Conservation (phyloP, 768 basidiomycete species). For the Pisolithus marmoratus region DNA sequence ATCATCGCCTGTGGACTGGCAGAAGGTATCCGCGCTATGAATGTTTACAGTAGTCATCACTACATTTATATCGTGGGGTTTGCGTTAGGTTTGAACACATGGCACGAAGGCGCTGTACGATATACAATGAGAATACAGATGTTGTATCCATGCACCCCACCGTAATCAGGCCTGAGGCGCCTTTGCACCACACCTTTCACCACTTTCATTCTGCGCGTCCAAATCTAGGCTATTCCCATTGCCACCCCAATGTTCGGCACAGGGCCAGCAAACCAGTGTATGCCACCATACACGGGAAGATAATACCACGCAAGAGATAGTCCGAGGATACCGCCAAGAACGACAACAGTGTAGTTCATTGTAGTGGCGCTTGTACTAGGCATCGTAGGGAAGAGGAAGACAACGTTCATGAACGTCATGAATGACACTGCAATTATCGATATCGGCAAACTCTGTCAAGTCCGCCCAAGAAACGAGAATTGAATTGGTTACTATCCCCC, state of each 20-base stretch:
- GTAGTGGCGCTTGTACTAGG: conserved; percentile 16
- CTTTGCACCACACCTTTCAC: neutral
- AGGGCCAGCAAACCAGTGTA: conserved; percentile 31
- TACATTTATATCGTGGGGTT: neutral
- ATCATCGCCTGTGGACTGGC: conserved; percentile 19
- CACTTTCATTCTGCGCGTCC: neutral
- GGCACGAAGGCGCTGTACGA: neutral
- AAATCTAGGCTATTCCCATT: neutral
- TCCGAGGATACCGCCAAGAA: conserved; percentile 26
- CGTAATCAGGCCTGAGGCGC: too few relatives aligned
- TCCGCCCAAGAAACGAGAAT: conserved; percentile 17
- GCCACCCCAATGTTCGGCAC: conserved; percentile 21
- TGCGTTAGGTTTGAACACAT: neutral
- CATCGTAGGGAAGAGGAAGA: conserved; percentile 29
- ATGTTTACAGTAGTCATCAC: neutral
- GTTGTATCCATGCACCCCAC: too few relatives aligned
- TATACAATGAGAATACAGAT: too few relatives aligned
- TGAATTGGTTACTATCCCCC: neutral
- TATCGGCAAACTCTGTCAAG: conserved; percentile 12
- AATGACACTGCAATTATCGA: conserved; percentile 25
- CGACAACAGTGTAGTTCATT: conserved; percentile 28
- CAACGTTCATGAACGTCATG: conserved; percentile 29
- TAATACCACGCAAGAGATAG: conserved; percentile 25
- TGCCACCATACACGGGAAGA: conserved; percentile 22
- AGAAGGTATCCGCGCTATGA: conserved; percentile 17